A percentile compares a stretch with the other conserved stretches of the same genome.
These are phyloP conservation scores for Salix arbutifolia DNA, from an alignment of 345 rosid genomes.

Conservation along the genomic window DNA sequence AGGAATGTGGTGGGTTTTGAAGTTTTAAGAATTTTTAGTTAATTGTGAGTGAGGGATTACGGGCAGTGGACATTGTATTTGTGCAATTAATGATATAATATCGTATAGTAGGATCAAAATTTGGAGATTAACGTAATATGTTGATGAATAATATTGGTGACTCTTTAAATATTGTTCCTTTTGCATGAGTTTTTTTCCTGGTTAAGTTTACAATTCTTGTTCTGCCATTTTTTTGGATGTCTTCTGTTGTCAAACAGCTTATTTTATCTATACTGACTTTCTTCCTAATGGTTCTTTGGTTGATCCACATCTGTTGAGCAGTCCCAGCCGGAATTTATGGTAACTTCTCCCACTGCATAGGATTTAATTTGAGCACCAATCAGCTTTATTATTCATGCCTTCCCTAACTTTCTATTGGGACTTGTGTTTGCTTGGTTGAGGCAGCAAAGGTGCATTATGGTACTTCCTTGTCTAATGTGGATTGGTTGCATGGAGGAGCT, in stretches of 20 bases:
- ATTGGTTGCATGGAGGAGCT: conserved; percentile 94
- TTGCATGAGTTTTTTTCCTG: not conserved
- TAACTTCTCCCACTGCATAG: conserved; percentile 26
- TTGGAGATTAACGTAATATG: not conserved
- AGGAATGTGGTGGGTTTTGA: not conserved
- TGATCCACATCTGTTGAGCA: conserved; percentile 30
- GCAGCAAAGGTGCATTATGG: conserved; percentile 87
- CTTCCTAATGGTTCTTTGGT: conserved; percentile 18
- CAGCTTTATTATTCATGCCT: not conserved
- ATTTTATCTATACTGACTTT: conserved; percentile 21
- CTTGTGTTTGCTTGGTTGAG: conserved; percentile 13
- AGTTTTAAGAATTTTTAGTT: not conserved
- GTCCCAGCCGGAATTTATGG: conserved; percentile 95
- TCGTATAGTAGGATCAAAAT: not conserved
- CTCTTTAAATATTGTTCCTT: not conserved
- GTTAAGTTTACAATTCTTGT: not conserved
- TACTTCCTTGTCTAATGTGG: conserved; percentile 85
- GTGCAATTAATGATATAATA: not conserved
- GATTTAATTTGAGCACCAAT: not conserved
- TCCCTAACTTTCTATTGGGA: not conserved
- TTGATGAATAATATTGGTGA: not conserved
- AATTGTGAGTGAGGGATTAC: not conserved
- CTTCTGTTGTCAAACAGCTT: conserved; percentile 3
- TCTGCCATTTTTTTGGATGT: not conserved
- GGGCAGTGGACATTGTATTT: not conserved